Base-by-base conservation (phyloP, 2,329 filamentous ascomycete species). In the Venturia asperata region DNA sequence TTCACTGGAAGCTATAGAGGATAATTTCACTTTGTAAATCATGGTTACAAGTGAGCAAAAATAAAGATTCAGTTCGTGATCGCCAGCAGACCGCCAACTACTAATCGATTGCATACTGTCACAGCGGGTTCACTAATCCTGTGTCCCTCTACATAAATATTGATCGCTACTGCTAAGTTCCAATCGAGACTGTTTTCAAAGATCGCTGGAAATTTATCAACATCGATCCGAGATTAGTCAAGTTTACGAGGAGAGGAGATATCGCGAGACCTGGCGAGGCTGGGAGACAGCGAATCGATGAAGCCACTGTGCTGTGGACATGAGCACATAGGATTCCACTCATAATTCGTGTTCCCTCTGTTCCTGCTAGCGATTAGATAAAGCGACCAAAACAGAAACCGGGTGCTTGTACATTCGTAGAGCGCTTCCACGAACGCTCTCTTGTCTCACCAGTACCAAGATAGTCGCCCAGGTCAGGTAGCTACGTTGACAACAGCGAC, bases 11-110 rank as follows among this genome's bases (percentile, higher is more conserved):
- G 13, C 52, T 58, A 21, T 37, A 58, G 9, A 21, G n/a, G 1
- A 13, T 58, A 19, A 3, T 15, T 52, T n/a, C 15, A 37, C 21
- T 58, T 58, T 37, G 10, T 15, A 11, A 55, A 37, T n/a, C 17
- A 34, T 58, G 52, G 19, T 58, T 19, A 37, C 11, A 11, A 58
- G 13, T 58, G 52, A 24, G 52, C 52, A 30, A 58, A 37, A 58
- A 9, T 27, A 37, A 41, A 41, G 19, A 15, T 34, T 47, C 45
- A n/a, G 45, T 47, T 58, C 17, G 17, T 58, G n/a, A 7, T 24
- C 47, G 17, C 47, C 6, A 52, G 47, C 30, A 58, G 52, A 58
- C 52, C 52, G 52, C 52, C 37, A 27, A 52, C 24, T 37, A 37
- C 19, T 34, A 58, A 58, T 58, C 30, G 52, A 58, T 58, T 58